Base-by-base conservation (phyloP, 78 protist species). In the Chrysochromulina parva region DNA sequence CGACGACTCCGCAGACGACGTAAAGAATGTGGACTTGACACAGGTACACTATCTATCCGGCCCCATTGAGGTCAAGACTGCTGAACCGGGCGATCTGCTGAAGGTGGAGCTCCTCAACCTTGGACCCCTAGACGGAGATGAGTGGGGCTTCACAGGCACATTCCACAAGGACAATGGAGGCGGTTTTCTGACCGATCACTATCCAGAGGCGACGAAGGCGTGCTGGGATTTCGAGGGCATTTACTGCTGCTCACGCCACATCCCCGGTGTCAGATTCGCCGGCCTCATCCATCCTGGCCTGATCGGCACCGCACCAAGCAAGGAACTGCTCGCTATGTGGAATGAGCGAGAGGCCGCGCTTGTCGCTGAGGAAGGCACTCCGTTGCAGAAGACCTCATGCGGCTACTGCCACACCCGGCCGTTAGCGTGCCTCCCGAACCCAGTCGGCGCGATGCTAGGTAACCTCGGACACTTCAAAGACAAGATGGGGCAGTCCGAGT, bases 111-210 rank as follows among this genome's bases (percentile, higher is more conserved):
- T 78, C 26, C 85, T 78, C 48, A 14, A 69, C 78, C 52, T 82
- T 22, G 88, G 88, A 4, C 88, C 88, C 13, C 88, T 82, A 9
- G 66, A 38, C 24, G 87, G 87, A 7, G 67, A 81, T 66, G 87
- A 81, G 66, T 81, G 87, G 87, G 87, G 87, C 87, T 81, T 81
- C 57, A n/a, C 69, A 7, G 88, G 88, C 69, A 82, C 88, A 50
- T 82, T 82, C 53, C 55, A 82, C 88, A 82, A 57, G 69, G 69
- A 58, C 88, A 82, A 82, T 9, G 88, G 88, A 3, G 85, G 88
- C 1, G 88, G 88, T 0, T 82, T 82, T 69, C 69, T 82, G 26
- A 57, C 71, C 2, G 88, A 82, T 53, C 88, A 82, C 69, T 82
- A 57, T 47, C 88, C 88, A 19, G 24, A 28, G 50, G 88, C 88